Evolutionary conservation across 495 filamentous ascomycete species (phyloP).

Genomic region (Penicillium macrosclerotiorum): DNA sequence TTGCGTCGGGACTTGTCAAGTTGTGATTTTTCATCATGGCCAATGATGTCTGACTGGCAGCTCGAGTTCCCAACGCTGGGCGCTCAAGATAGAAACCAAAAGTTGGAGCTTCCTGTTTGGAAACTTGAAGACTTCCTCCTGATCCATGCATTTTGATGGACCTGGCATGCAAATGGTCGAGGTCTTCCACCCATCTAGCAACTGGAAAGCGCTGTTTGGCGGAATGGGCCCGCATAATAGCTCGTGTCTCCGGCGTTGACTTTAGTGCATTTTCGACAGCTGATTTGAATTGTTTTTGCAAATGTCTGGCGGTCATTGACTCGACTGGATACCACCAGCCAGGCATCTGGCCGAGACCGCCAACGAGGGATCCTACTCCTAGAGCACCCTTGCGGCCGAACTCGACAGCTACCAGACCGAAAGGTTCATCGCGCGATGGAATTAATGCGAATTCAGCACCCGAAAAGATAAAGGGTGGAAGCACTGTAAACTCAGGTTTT

Average conservation of each 20-base stretch:
- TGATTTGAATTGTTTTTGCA: constrained; percentile 61
- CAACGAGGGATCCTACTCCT: constrained; percentile 58
- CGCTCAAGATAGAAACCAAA: constrained; percentile 5
- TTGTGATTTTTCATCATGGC: too few species aligned
- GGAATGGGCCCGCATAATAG: constrained; percentile 63
- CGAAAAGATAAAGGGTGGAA: constrained; percentile 68
- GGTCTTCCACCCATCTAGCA: constrained; percentile 53
- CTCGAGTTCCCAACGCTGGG: constrained; percentile 5
- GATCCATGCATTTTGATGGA: constrained; percentile 30
- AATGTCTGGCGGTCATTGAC: constrained; percentile 37
- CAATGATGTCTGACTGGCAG: constrained; percentile 6
- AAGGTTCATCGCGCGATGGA: constrained; percentile 69
- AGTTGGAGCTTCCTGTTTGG: too few species aligned
- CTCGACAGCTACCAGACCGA: constrained; percentile 70
- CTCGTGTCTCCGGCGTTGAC: constrained; percentile 49
- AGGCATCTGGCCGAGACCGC: constrained; percentile 67
- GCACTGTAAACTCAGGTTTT: constrained; percentile 66
- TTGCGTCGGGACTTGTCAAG: constrained; percentile 14
- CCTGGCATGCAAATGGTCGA: constrained; percentile 50
- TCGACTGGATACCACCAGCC: constrained; percentile 67
- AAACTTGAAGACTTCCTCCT: too few species aligned
- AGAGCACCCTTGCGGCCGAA: constrained; percentile 72
- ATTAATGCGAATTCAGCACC: constrained; percentile 74
- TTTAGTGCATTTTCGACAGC: constrained; percentile 60
- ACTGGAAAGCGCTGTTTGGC: constrained; percentile 68